These are phyloP conservation scores for Colletotrichum euphorbiae DNA, from an alignment of 2,329 filamentous ascomycete genomes.

Conservation along the genomic window DNA sequence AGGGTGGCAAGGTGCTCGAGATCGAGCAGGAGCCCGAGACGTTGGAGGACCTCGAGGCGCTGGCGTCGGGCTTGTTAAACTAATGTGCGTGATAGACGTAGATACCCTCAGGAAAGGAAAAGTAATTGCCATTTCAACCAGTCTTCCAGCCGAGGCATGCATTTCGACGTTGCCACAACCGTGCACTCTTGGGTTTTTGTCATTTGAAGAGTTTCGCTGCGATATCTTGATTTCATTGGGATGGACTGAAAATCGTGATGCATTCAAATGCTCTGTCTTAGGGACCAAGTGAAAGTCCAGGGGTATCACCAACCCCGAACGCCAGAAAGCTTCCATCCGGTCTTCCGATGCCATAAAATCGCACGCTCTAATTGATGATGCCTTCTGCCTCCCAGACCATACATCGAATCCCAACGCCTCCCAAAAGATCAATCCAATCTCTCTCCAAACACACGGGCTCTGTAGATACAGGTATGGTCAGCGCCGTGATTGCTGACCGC, in stretches of 20 bases:
- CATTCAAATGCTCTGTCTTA: constrained; percentile 23
- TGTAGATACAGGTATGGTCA: constrained; percentile 75
- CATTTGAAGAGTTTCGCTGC: neutral
- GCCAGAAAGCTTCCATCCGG: constrained; percentile 23
- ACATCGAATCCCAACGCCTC: constrained; percentile 4
- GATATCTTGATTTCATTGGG: neutral
- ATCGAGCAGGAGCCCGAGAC: constrained; percentile 79
- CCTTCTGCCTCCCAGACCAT: neutral
- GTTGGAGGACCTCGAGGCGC: constrained; percentile 80
- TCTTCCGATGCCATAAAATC: constrained; percentile 28
- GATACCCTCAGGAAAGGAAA: constrained; percentile 45
- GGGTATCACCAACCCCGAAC: constrained; percentile 40
- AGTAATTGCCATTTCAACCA: constrained; percentile 12
- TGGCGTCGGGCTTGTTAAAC: constrained; percentile 77
- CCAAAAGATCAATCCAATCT: constrained; percentile 36
- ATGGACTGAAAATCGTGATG: neutral
- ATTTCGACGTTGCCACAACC: too few relatives aligned
- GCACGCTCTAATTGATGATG: neutral
- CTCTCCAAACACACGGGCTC: constrained; percentile 68
- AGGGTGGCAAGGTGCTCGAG: constrained; percentile 68
- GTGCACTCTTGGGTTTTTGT: too few relatives aligned
- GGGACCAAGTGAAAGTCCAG: constrained; percentile 27
- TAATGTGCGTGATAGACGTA: constrained; percentile 41
- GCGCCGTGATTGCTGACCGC: constrained; percentile 70
- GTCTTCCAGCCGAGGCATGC: neutral